Percentiles rank a stretch among this genome's conserved stretches.
These are phyloP conservation scores for Penicillium odoratum DNA, from an alignment of 495 filamentous ascomycete genomes.

Conservation along the genomic window DNA sequence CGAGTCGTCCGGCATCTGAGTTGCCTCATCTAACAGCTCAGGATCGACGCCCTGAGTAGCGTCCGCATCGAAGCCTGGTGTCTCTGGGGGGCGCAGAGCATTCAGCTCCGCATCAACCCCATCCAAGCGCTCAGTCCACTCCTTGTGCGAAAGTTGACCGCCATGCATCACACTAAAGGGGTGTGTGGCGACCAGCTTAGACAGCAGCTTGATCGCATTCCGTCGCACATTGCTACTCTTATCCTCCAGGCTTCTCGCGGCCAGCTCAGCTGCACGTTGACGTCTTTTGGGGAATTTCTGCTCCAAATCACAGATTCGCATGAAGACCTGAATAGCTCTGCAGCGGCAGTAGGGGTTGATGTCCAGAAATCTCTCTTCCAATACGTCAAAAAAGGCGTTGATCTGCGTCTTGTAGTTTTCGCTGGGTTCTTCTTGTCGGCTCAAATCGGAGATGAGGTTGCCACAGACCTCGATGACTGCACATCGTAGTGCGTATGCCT, in stretches of 20 bases:
- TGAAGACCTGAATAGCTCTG: constrained; percentile 88
- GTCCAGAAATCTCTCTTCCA: constrained; percentile 95
- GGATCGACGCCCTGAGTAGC: constrained; percentile 71
- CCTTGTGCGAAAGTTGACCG: constrained; percentile 76
- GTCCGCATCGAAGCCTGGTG: constrained; percentile 67
- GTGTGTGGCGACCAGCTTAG: constrained; percentile 84
- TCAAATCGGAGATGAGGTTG: constrained; percentile 90
- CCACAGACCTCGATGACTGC: constrained; percentile 97
- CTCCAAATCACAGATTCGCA: constrained; percentile 87
- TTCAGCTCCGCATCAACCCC: constrained; percentile 79
- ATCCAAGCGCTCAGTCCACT: constrained; percentile 79
- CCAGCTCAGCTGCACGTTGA: constrained; percentile 81
- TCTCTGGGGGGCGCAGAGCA: constrained; percentile 73
- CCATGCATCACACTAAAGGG: constrained; percentile 92
- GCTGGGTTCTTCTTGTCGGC: constrained; percentile 82
- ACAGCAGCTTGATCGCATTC: constrained; percentile 91
- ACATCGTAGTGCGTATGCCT: constrained; percentile 91
- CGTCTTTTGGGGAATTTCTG: constrained; percentile 92
- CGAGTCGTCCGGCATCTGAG: constrained; percentile 68
- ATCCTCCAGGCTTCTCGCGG: constrained; percentile 86
- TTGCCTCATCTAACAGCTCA: constrained; percentile 84
- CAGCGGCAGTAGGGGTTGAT: constrained; percentile 96
- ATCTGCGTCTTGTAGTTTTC: constrained; percentile 93
- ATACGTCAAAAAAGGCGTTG: constrained; percentile 92
- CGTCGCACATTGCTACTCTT: constrained; percentile 96